phyloP scores from a whole-genome alignment of 2,329 filamentous ascomycete genomes.

The Talaromyces marneffei region DNA sequence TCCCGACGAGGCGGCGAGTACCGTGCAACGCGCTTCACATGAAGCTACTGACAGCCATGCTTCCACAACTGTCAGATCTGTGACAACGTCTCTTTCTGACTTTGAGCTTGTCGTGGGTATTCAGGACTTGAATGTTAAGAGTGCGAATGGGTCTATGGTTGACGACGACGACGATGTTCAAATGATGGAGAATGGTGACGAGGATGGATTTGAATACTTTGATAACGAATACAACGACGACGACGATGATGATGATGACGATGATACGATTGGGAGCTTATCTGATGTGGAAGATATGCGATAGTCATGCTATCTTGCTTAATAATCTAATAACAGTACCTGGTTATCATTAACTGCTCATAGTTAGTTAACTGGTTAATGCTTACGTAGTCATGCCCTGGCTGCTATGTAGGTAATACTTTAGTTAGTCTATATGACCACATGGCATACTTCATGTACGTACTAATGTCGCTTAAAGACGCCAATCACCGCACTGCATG shows the following conservation, averaged over 20 bases:
- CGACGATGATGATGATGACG: slow-evolving; percentile 15
- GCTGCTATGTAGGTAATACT: neutral
- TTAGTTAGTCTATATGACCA: neutral
- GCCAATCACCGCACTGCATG: neutral
- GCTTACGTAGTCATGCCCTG: neutral
- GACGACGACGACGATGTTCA: neutral
- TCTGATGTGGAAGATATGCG: neutral
- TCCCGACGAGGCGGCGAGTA: slow-evolving; percentile 26
- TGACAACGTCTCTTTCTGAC: neutral
- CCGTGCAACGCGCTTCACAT: slow-evolving; percentile 32
- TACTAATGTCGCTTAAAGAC: neutral
- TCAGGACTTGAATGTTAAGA: neutral
- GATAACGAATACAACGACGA: slow-evolving; percentile 5
- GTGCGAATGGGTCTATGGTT: neutral
- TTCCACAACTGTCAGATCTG: slow-evolving; percentile 19
- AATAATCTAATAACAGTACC: neutral
- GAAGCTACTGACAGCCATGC: slow-evolving; percentile 28
- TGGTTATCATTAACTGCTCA: neutral
- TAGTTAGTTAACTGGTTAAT: too few species aligned
- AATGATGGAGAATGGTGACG: neutral
- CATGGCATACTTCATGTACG: neutral
- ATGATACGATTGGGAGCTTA: slow-evolving; percentile 5
- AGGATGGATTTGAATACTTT: slow-evolving; percentile 7
- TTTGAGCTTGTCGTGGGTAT: slow-evolving; percentile 7
- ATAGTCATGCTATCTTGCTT: neutral